These are phyloP conservation scores for Talaromyces liani DNA, from an alignment of 495 filamentous ascomycete species.

Conservation along the genomic window DNA sequence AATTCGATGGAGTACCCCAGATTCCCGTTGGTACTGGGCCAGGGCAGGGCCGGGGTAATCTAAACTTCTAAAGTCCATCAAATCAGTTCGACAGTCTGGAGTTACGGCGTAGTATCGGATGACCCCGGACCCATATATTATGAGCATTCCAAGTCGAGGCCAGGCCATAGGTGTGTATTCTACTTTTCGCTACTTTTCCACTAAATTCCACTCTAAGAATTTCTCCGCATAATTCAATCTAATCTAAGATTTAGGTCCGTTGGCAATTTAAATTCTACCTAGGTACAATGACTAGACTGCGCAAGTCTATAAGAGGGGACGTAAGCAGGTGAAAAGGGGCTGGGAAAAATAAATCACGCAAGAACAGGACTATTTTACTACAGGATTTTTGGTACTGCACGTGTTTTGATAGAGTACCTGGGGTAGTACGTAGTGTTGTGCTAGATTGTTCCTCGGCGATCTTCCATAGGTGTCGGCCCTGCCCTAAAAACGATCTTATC, in stretches of 20 bases:
- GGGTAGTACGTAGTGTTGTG: background rate
- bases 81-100: background rate
- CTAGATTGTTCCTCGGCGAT: background rate
- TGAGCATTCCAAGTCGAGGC: background rate
- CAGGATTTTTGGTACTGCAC: background rate
- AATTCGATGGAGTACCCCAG: constrained; percentile 1
- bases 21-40: background rate
- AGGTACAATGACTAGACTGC: background rate
- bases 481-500: background rate
- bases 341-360: background rate
- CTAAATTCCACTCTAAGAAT: background rate
- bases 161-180: background rate
- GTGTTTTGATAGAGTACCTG: background rate
- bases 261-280: background rate
- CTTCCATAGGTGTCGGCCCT: background rate
- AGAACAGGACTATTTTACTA: background rate
- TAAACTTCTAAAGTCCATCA: background rate
- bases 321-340: background rate
- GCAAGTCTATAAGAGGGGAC: background rate
- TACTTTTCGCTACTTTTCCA: background rate
- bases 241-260: background rate
- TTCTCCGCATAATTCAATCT: background rate
- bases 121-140: background rate
- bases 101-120: background rate
- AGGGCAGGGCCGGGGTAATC: background rate